Evolutionary conservation across 1,139 yeast genomes (phyloP), one percentile per base, ranked within the genome.

Genomic region (Meyerozyma elateridarum): DNA sequence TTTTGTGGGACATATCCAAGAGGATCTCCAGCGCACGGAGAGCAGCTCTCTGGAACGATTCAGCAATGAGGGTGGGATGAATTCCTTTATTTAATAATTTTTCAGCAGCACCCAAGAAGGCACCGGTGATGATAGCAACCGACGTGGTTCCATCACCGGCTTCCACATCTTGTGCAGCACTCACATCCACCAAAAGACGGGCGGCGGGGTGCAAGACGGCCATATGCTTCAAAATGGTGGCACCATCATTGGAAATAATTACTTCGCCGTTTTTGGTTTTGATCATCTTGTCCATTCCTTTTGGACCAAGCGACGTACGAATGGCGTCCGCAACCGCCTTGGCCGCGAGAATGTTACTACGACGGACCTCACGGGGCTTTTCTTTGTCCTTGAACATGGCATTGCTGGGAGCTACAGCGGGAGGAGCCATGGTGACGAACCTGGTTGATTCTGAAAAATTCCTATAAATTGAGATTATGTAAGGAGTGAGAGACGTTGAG

Each of bases 111-210:
- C 91, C 95, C 35, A 91, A 69, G 34, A 91, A 65, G 6, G 96
- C 91, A 19, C 99, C 98, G 4, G 97, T 87, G 44, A 91, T 70
- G 39, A 91, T 91, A 21, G 94, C 98, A 22, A 91, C 98, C 1
- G 96, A 81, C 0, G 99, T 91, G 27, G 99, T 91, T 44, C 99
- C 99, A 56, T 91, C 99, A 36, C 99, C 99, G 15, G 98, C 97
- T 57, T 89, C 99, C 21, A 89, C 82, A 51, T 91, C 98, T 61
- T 91, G 98, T 1, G 98, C 97, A 30, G 91, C 96, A 41, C 95
- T 83, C 18, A 93, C 87, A 55, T 93, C 98, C 31, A 91, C 98
- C 48, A 91, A 74, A 97, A 93, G 91, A 52, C 89, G 81, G 3
- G 98, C 98, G 2, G 96, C 99, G 2, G 99, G 98, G 56, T 88